Evolutionary conservation across 371 early-diverging fungal species (phyloP).

Genomic region (Thermomucor indicae-seudaticae): DNA sequence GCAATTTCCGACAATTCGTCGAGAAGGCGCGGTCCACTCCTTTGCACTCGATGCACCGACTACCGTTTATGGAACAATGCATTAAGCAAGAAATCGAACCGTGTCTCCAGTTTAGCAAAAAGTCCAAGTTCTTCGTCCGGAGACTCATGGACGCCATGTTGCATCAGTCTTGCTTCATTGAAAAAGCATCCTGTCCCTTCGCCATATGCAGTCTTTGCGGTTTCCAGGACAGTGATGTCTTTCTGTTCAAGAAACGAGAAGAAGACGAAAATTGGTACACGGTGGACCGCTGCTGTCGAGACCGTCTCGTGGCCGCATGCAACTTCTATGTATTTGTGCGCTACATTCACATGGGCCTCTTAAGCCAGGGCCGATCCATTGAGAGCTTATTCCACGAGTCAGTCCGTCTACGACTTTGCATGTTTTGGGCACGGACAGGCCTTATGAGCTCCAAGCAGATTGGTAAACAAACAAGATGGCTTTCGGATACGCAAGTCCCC

Average conservation of each 20-base stretch:
- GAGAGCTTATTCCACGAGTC: slow-evolving; percentile 72
- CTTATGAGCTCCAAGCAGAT: no score
- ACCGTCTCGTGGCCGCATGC: slow-evolving; percentile 77
- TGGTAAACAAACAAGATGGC: no score
- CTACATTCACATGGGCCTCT: slow-evolving; percentile 71
- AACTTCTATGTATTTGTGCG: slow-evolving; percentile 87
- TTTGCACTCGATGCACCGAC: slow-evolving; percentile 53
- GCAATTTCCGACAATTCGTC: slow-evolving; percentile 71
- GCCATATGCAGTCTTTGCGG: slow-evolving; percentile 72
- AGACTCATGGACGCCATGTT: slow-evolving; percentile 73
- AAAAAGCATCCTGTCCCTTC: slow-evolving; percentile 33
- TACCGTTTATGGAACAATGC: slow-evolving; percentile 71
- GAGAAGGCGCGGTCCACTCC: slow-evolving; percentile 45
- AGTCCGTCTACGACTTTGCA: slow-evolving; percentile 69
- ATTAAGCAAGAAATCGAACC: slow-evolving; percentile 79
- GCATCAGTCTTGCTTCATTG: slow-evolving; percentile 58
- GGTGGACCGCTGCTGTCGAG: slow-evolving; percentile 72
- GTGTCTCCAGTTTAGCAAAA: slow-evolving; percentile 70
- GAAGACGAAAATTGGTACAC: slow-evolving; percentile 66
- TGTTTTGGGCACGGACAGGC: slow-evolving; percentile 74
- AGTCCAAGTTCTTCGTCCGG: slow-evolving; percentile 62
- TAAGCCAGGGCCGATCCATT: slow-evolving; percentile 51
- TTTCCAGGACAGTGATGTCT: slow-evolving; percentile 32
- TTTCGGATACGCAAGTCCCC: no score
- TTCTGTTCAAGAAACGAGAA: slow-evolving; percentile 67